Conservation (phyloP, 345 rosid species). For the Aquilaria malaccensis region DNA sequence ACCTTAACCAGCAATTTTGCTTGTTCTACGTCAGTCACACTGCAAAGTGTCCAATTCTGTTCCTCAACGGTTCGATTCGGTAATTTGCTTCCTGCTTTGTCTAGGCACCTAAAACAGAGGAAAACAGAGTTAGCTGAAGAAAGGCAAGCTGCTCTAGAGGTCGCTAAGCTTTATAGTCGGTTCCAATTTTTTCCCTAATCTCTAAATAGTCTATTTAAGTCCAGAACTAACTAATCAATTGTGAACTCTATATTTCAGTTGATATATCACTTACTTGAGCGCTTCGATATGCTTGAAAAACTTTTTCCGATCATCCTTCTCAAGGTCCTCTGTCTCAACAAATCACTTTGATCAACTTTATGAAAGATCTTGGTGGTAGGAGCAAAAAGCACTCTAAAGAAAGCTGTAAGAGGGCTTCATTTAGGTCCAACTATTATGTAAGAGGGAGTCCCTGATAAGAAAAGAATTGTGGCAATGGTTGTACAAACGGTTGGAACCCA, state of each 20-base stretch:
- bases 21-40: slow-evolving; percentile 35
- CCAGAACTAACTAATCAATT: too few species aligned
- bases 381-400: slow-evolving; percentile 27
- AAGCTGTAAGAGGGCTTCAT: slow-evolving; percentile 28
- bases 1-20: slow-evolving; percentile 20
- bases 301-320: neutral
- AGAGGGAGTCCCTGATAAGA: slow-evolving; percentile 20
- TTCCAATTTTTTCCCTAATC: too few species aligned
- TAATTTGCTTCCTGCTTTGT: slow-evolving; percentile 31
- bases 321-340: slow-evolving; percentile 9
- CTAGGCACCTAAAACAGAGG: slow-evolving; percentile 16
- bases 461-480: slow-evolving; percentile 24
- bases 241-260: too few species aligned
- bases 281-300: slow-evolving; percentile 13
- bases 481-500: slow-evolving; percentile 28
- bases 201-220: too few species aligned
- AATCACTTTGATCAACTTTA: slow-evolving; percentile 4
- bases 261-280: slow-evolving; percentile 16
- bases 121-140: too few species aligned
- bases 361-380: slow-evolving; percentile 21
- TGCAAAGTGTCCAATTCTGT: slow-evolving; percentile 23
- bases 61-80: slow-evolving; percentile 19
- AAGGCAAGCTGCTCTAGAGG: too few species aligned
- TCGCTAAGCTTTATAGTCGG: too few species aligned
- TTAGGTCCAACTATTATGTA: slow-evolving; percentile 13